Base-by-base conservation (phyloP, 2,329 filamentous ascomycete genomes). In the Curvularia spicifera region DNA sequence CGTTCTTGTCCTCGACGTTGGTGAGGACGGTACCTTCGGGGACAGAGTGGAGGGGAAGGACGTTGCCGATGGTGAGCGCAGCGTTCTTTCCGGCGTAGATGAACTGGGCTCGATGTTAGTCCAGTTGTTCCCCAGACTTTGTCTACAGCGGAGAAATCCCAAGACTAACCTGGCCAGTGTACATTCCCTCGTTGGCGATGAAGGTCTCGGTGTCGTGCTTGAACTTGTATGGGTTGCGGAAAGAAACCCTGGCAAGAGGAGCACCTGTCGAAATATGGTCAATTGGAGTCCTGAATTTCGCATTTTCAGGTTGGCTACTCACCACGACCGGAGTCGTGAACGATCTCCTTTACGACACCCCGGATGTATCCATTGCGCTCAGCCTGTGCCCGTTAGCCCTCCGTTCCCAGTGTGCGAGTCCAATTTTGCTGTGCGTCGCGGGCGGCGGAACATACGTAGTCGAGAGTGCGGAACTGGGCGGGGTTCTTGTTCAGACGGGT, bases 101-200 rank as follows among this genome's bases (percentile, higher is more conserved):
- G 88, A 99, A 99, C 73, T 76, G 63, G 50, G 40, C 26, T 37
- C 45, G 3, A 45, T 63, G 69, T 73, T 57, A 73, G 69, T 56
- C 51, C 51, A 18, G 3, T 20, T 49, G 8, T 55, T 53, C 42
- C 39, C 46, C 20, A 10, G 22, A 22, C 22, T n/a, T 26, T 12
- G 12, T 24, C 22, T 33, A 18, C 12, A 44, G 15, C 45, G 18
- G 42, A 12, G 48, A 52, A n/a, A 53, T 37, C 46, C 44, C 44
- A 62, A 26, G 28, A 72, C 72, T 72, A 45, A 76, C 73, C 84
- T 99, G 95, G 81, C 95, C 95, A 72, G 95, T 97, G 91, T 98
- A 99, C 93, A 98, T 97, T 86, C 95, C 95, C 87, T 98, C 95
- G 85, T 98, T 99, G 84, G 95, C 95, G 80, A 99, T 99, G 90